Conservation (phyloP, 1,284 basidiomycete species). For the Ceratobasidium sp. region DNA sequence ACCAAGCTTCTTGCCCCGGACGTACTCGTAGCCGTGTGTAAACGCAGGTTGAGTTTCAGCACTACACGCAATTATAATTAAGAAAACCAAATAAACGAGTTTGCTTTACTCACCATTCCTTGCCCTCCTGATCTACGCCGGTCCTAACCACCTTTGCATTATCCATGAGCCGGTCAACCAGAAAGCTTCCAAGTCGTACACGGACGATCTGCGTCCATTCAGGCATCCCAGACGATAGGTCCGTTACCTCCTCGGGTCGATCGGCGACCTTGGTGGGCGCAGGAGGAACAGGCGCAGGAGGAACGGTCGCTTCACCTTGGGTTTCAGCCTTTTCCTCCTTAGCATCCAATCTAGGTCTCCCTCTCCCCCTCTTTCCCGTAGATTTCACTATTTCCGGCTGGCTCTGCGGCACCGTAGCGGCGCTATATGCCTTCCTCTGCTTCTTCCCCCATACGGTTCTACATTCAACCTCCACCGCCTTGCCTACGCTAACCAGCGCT, state of each 20-base stretch:
- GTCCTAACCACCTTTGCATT: slow-evolving; percentile 83
- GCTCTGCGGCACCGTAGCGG: neutral
- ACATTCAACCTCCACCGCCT: slow-evolving; percentile 90
- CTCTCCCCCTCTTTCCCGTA: neutral
- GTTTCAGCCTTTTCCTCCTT: slow-evolving; percentile 55
- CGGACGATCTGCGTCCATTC: slow-evolving; percentile 86
- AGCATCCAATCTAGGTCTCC: too few relatives aligned
- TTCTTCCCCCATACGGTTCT: slow-evolving; percentile 64
- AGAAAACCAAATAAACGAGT: neutral
- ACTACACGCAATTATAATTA: neutral
- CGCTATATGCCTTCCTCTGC: slow-evolving; percentile 1
- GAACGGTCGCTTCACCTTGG: slow-evolving; percentile 21
- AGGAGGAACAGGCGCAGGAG: neutral
- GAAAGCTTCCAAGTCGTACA: slow-evolving; percentile 84
- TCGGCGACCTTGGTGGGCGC: neutral
- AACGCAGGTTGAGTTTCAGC: slow-evolving; percentile 91
- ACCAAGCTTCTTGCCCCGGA: slow-evolving; percentile 92
- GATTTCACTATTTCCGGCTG: neutral
- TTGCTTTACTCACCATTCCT: slow-evolving; percentile 26
- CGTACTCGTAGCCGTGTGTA: slow-evolving; percentile 92
- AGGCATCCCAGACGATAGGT: slow-evolving; percentile 74
- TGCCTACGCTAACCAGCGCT: slow-evolving; percentile 86
- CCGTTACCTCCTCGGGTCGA: slow-evolving; percentile 66
- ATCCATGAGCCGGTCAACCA: slow-evolving; percentile 89
- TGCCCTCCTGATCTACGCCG: slow-evolving; percentile 62